A percentile compares a stretch with the other conserved stretches of the same genome.
phyloP scores from a whole-genome alignment of 2,329 filamentous ascomycete species.

The Fusarium temperatum region DNA sequence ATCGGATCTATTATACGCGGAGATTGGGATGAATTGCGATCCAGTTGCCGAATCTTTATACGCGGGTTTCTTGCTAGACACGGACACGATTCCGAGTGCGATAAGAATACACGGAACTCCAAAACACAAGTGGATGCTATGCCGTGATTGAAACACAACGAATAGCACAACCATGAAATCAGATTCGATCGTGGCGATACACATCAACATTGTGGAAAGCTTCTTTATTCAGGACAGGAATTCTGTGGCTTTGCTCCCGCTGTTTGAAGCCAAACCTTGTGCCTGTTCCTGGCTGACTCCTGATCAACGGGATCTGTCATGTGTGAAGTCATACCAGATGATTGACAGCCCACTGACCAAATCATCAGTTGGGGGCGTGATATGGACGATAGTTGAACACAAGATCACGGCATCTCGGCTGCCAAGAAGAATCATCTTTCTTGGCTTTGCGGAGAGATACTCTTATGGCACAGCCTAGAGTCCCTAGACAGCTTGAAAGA shows the following conservation, averaged over 20 bases:
- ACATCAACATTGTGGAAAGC: background rate
- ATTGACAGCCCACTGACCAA: background rate
- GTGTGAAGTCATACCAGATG: background rate
- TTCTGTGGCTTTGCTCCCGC: conserved; percentile 28
- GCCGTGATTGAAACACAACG: conserved; percentile 13
- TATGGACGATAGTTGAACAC: background rate
- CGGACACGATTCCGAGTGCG: conserved; percentile 18
- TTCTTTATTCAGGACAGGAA: conserved; percentile 16
- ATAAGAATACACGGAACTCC: conserved; percentile 7
- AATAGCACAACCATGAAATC: background rate
- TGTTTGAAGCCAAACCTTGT: conserved; percentile 4
- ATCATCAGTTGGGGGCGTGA: conserved; percentile 1
- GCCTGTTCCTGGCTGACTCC: conserved; percentile 25
- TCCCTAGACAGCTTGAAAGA: background rate
- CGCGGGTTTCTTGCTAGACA: conserved; percentile 15
- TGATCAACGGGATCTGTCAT: background rate
- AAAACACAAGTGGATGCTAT: conserved; percentile 18
- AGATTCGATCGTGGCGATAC: background rate
- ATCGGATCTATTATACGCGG: conserved; percentile 7
- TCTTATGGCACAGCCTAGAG: background rate
- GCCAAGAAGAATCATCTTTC: conserved; percentile 20
- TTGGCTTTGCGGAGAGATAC: conserved; percentile 2
- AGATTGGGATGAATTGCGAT: conserved; percentile 11
- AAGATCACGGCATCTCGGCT: conserved; percentile 31
- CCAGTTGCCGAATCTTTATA: background rate